Evolutionary conservation across 306 rosid genomes (phyloP), one percentile per base, ranked within the genome.

Genomic region (Dryas drummondii): DNA sequence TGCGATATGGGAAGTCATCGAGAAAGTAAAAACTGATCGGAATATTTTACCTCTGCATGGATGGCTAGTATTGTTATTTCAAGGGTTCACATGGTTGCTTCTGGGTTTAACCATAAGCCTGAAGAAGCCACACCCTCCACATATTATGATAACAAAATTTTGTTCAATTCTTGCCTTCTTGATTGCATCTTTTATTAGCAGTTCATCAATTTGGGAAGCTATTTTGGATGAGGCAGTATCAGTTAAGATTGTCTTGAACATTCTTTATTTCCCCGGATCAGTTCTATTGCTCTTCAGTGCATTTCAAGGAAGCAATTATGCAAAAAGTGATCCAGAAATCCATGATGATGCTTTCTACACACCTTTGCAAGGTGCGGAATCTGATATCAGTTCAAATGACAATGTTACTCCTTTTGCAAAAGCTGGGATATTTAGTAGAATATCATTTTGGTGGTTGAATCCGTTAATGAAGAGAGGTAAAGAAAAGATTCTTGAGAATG

Each of bases 361-460:
- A 58, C 60, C 76, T 51, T 72, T 81, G 61, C 59, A n/a, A 19
- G 73, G 56, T 32, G 59, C 17, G 5, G 67, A 60, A 80, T 59
- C 72, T 9, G 53, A 40, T 60, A 15, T 22, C 44, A 42, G 66
- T 17, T 45, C 67, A 68, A 62, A 52, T 27, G 60, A 71, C 4
- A 76, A 71, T 17, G 78, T 81, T n/a, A n/a, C 81, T 44, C 81
- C 75, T 6, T 81, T 76, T 76, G 59, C 71, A 12, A 65, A 62
- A 72, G 76, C 81, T 44, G 71, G 81, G 37, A 71, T 71, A 53
- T 42, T 76, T 41, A 58, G 81, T 15, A 3, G 9, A 50, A 26
- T 76, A 48, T 72, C 75, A 68, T 81, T 81, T 51, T 76, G 84
- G 81, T 81, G 84, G 84, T 27, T 81, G 65, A 81, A 76, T 81